A percentile compares a stretch with the other conserved stretches of the same genome.
These are phyloP conservation scores for Flaveria trinervia DNA, from an alignment of 129 eudicot genomes.

Conservation along the genomic window DNA sequence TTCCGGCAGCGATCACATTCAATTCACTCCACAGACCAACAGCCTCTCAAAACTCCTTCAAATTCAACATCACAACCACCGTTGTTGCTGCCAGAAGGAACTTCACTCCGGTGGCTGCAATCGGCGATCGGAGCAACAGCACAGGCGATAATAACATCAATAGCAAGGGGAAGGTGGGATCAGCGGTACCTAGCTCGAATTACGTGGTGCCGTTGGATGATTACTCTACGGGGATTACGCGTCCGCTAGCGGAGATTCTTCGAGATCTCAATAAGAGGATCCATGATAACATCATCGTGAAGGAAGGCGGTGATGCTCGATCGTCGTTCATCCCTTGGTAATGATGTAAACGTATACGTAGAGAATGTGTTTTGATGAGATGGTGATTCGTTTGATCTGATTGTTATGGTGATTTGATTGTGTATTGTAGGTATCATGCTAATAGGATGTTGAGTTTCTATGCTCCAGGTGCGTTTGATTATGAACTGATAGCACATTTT, in stretches of 20 bases:
- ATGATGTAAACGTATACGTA: not conserved
- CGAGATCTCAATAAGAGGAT: slow-evolving; percentile 92
- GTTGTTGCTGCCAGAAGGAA: not conserved
- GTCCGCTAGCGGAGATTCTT: slow-evolving; percentile 81
- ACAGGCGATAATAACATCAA: slow-evolving; percentile 16
- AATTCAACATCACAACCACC: slow-evolving; percentile 9
- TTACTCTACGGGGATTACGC: slow-evolving; percentile 64
- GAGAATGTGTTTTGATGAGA: not conserved
- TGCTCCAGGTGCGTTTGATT: slow-evolving; percentile 70
- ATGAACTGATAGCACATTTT: slow-evolving; percentile 3
- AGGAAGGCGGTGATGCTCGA: slow-evolving; percentile 11
- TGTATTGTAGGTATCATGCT: slow-evolving; percentile 76
- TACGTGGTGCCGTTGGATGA: slow-evolving; percentile 87
- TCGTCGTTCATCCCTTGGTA: slow-evolving; percentile 74
- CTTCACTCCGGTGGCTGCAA: slow-evolving; percentile 26
- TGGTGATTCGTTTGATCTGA: slow-evolving; percentile 1
- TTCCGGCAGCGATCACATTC: slow-evolving; percentile 31
- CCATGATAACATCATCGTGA: slow-evolving; percentile 69
- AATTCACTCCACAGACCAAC: slow-evolving; percentile 11
- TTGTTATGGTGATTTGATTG: not conserved
- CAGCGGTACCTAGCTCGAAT: slow-evolving; percentile 61
- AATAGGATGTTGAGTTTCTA: slow-evolving; percentile 94
- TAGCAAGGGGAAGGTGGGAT: slow-evolving; percentile 7
- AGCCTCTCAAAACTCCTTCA: not conserved
- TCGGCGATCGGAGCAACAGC: slow-evolving; percentile 26